Evolutionary conservation across 441 rosid genomes (phyloP), one percentile per base, ranked within the genome.

Genomic region (Erysimum cheiri): DNA sequence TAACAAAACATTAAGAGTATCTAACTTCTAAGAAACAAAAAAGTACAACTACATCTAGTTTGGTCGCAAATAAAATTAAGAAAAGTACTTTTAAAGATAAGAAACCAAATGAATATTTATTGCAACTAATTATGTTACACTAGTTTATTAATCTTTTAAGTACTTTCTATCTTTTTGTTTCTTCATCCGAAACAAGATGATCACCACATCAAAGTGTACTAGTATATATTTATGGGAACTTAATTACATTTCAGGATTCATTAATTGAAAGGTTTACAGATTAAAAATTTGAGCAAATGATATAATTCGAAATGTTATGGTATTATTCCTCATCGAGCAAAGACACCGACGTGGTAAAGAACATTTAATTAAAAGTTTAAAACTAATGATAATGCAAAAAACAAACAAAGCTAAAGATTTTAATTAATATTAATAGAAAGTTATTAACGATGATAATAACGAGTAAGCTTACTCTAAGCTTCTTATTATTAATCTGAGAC

Each of bases 391-490:
- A 52, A 49, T 46, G 60, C 33, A 64, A 58, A 47, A 70, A 39
- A 50, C 14, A 58, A 41, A 43, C 54, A 54, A 33, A 71, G 13
- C 28, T 46, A 55, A 64, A 58, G 15, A 19, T 48, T 5, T 44
- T 48, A 49, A 58, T 41, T 33, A 67, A 58, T 47, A 64, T 33
- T 60, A 67, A 60, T 52, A 32, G 4, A 47, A 66, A 52, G 41
- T 33, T 52, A 67, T 73, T 33, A 73, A 67, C 17, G 72, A 52
- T 24, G 33, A 66, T 66, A 73, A 73, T 58, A 65, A 65, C 26
- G 65, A 73, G 54, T 37, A 26, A 33, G 65, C 72, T 73, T 73
- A 73, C 67, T 50, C 77, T 73, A 73, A 50, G 24, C 64, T 64
- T 15, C 44, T 73, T 73, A 65, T 73, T 65, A 49, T n/a, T n/a